A percentile compares a stretch with the other conserved stretches of the same genome.
Conservation (phyloP, 352 stramenopile genomes). For the Pythium phragmiticola region DNA sequence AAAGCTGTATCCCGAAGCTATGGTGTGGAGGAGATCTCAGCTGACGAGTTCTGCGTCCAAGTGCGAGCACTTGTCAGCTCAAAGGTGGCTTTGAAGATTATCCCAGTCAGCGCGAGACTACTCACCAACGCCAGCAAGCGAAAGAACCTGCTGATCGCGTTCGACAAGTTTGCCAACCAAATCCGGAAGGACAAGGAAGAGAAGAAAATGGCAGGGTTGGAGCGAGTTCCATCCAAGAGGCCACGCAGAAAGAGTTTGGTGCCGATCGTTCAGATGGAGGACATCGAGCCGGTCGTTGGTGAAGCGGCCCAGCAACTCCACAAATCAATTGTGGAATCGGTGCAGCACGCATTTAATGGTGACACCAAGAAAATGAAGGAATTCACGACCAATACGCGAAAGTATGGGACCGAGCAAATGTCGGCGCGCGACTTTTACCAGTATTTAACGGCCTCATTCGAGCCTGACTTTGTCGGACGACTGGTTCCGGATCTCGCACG, state of each 20-base stretch:
- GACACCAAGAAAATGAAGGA: slow-evolving; percentile 86
- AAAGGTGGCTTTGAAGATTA: slow-evolving; percentile 70
- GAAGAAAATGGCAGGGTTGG: slow-evolving; percentile 51
- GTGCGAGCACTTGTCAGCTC: slow-evolving; percentile 69
- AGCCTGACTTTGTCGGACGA: slow-evolving; percentile 85
- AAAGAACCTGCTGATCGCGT: slow-evolving; percentile 48
- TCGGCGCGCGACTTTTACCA: slow-evolving; percentile 87
- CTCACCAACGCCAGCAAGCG: slow-evolving; percentile 58
- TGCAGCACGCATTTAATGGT: slow-evolving; percentile 66
- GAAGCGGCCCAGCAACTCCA: slow-evolving; percentile 80
- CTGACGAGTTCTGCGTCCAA: slow-evolving; percentile 70
- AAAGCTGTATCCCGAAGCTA: slow-evolving; percentile 58
- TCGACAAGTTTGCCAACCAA: slow-evolving; percentile 63
- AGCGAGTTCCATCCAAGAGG: slow-evolving; percentile 29
- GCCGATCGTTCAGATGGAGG: slow-evolving; percentile 57
- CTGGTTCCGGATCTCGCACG: slow-evolving; percentile 81
- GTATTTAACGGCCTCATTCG: slow-evolving; percentile 88
- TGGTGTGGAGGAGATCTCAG: slow-evolving; percentile 61
- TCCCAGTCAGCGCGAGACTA: slow-evolving; percentile 71
- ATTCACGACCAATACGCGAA: slow-evolving; percentile 82
- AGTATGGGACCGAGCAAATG: slow-evolving; percentile 85
- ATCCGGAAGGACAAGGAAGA: slow-evolving; percentile 75
- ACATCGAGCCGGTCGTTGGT: slow-evolving; percentile 81
- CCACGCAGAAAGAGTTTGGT: slow-evolving; percentile 43
- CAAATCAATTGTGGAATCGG: slow-evolving; percentile 80